phyloP scores from a whole-genome alignment of 2,329 filamentous ascomycete genomes.

The Malbranchea cinnamomea region DNA sequence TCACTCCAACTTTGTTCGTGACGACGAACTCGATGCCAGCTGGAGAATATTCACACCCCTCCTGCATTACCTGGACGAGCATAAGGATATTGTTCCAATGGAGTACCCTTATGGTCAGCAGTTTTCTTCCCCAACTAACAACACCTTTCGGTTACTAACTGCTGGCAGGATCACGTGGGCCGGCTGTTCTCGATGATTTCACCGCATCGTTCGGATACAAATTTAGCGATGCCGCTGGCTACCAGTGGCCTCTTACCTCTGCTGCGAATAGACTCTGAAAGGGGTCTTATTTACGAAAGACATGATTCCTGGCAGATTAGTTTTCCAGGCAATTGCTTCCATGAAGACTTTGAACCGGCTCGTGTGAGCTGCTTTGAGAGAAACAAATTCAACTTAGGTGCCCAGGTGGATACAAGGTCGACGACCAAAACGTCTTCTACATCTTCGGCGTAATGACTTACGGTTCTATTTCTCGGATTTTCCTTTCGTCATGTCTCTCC shows the following conservation, averaged over 20 bases:
- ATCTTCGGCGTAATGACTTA: no score
- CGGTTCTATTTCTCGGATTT: no score
- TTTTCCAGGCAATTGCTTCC: no score
- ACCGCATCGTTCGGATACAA: slow-evolving; percentile 97
- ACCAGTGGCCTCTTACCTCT: slow-evolving; percentile 81
- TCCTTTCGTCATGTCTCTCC: no score
- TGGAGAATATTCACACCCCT: slow-evolving; percentile 98
- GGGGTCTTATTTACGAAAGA: no score
- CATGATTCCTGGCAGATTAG: no score
- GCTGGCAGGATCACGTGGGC: slow-evolving; percentile 72
- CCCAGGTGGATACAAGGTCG: no score
- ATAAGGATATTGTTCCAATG: slow-evolving; percentile 99
- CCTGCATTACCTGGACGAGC: slow-evolving; percentile 94
- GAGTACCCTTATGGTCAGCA: slow-evolving; percentile 93
- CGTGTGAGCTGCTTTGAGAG: no score
- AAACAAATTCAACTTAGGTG: no score
- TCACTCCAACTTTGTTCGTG: slow-evolving; percentile 97
- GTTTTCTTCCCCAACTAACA: neutral
- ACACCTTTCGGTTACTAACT: slow-evolving; percentile 1
- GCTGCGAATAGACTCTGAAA: slow-evolving; percentile 66
- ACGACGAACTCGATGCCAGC: slow-evolving; percentile 90
- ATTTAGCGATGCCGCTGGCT: slow-evolving; percentile 90
- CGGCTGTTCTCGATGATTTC: slow-evolving; percentile 93
- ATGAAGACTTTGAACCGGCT: no score
- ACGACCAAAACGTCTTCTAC: no score